A percentile compares a stretch with the other conserved stretches of the same genome.
Conservation (phyloP, 2,329 filamentous ascomycete species). For the Alternaria consortialis region DNA sequence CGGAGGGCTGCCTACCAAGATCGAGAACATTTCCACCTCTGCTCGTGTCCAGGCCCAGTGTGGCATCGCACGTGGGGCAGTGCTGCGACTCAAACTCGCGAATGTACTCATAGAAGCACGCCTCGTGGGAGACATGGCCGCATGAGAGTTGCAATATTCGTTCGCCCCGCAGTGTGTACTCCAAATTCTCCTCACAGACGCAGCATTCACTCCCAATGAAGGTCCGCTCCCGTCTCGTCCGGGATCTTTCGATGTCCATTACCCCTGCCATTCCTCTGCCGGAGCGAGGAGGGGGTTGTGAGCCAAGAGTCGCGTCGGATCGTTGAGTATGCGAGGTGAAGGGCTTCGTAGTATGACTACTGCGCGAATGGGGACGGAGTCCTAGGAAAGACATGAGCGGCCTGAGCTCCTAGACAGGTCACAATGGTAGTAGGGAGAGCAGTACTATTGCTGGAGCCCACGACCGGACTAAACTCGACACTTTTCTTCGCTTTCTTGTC, state of each 20-base stretch:
- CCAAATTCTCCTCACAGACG: conserved; percentile 94
- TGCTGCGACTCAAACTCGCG: conserved; percentile 92
- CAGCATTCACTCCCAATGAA: conserved; percentile 95
- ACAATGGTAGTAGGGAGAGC: conserved; percentile 34
- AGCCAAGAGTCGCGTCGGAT: conserved; percentile 38
- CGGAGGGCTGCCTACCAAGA: conserved; percentile 69
- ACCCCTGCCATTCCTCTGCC: conserved; percentile 66
- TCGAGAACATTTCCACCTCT: conserved; percentile 85
- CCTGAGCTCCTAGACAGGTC: conserved; percentile 49
- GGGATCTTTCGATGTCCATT: conserved; percentile 78
- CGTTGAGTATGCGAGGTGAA: conserved; percentile 32
- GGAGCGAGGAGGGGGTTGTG: conserved; percentile 43
- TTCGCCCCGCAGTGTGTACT: conserved; percentile 93
- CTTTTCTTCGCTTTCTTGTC: conserved; percentile 42
- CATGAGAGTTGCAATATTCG: conserved; percentile 95
- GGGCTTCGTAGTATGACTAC: conserved; percentile 36
- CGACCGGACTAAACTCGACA: conserved; percentile 47
- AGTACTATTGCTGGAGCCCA: conserved; percentile 45
- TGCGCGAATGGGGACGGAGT: conserved; percentile 50
- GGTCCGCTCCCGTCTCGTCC: conserved; percentile 86
- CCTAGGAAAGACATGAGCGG: conserved; percentile 54
- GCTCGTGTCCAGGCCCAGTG: conserved; percentile 89
- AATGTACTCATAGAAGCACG: conserved; percentile 98
- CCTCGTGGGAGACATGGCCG: conserved; percentile 95
- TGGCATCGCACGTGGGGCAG: conserved; percentile 92